Conservation (phyloP, 2,329 filamentous ascomycete genomes). For the Penicillium sp. region DNA sequence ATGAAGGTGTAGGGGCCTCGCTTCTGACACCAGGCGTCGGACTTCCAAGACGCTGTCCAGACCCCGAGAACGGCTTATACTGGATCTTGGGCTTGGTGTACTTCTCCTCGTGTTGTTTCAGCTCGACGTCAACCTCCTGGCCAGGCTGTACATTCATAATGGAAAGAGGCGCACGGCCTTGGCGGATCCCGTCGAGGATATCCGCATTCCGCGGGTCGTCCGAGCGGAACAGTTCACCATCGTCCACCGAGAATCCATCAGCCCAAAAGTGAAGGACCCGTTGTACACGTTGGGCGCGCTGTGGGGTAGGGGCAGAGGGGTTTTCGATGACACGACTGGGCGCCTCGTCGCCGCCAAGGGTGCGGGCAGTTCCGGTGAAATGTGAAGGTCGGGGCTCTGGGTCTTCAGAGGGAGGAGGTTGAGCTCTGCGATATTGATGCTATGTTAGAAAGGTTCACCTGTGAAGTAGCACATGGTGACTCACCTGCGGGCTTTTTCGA, state of each 20-base stretch:
- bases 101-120: constrained; percentile 65
- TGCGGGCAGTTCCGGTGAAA: constrained; percentile 63
- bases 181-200: constrained; percentile 64
- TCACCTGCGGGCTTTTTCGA: constrained; percentile 48
- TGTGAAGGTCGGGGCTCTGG: constrained; percentile 43
- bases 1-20: constrained; percentile 33
- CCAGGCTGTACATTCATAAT: constrained; percentile 64
- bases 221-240: constrained; percentile 63
- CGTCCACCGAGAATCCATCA: constrained; percentile 67
- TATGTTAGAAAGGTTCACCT: not conserved
- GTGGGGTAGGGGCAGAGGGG: constrained; percentile 45
- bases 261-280: constrained; percentile 65
- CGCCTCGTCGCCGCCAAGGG: constrained; percentile 65
- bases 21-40: constrained; percentile 58
- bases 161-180: constrained; percentile 62
- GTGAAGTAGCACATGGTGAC: not conserved
- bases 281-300: constrained; percentile 53
- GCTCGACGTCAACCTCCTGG: constrained; percentile 66
- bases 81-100: constrained; percentile 64
- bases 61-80: constrained; percentile 63
- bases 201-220: constrained; percentile 64
- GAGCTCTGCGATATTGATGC: constrained; percentile 25
- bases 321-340: constrained; percentile 60
- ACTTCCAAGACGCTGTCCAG: constrained; percentile 63
- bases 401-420: constrained; percentile 44